Evolutionary conservation across 495 filamentous ascomycete species (phyloP), one percentile per base, ranked within the genome.

Genomic region (Chaetomium tenue): DNA sequence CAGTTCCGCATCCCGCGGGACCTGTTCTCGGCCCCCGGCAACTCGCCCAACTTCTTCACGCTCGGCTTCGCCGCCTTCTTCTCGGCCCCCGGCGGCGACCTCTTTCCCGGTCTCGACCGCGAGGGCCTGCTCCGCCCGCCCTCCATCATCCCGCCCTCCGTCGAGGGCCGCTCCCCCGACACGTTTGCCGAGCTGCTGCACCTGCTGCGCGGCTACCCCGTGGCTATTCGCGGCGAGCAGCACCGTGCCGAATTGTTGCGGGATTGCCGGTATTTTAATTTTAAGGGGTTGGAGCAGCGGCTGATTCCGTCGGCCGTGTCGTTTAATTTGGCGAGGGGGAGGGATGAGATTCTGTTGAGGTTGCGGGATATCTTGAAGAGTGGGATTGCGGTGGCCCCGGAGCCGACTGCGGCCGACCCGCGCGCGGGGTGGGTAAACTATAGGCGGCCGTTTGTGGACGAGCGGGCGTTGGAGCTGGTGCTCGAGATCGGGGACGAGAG

Each of bases 11-110:
- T 98, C 58, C 89, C 93, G 4, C 88, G 92, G 37, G 91, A 96
- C 68, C 83, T 96, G 63, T 96, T 98, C 76, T 40, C 52, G 13
- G 80, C 81, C 26, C 91, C 90, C 13, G 93, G 94, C 5, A 91
- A 98, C 75, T 87, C 86, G 33, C 92, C 92, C 7, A 98, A 98
- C 76, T 98, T 93, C 83, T 98, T 98, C 80, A 87, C 91, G 7
- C 84, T 98, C 8, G 93, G 93, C 58, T 96, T 97, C 71, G 88
- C 88, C 13, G 86, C 92, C 71, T 96, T 96, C 80, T 95, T 97
- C 77, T 85, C 87, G 28, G 86, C 86, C 1, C 90, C 90, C 3
- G 78, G 84, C 3, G 78, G 84, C 26, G 88, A 96, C 68, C 83
- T 92, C 50, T 97, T 97, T 70, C 93, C 93, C 0, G 94, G 94